Base-by-base conservation (phyloP, 1,284 basidiomycete species). In the Boletus mariae region DNA sequence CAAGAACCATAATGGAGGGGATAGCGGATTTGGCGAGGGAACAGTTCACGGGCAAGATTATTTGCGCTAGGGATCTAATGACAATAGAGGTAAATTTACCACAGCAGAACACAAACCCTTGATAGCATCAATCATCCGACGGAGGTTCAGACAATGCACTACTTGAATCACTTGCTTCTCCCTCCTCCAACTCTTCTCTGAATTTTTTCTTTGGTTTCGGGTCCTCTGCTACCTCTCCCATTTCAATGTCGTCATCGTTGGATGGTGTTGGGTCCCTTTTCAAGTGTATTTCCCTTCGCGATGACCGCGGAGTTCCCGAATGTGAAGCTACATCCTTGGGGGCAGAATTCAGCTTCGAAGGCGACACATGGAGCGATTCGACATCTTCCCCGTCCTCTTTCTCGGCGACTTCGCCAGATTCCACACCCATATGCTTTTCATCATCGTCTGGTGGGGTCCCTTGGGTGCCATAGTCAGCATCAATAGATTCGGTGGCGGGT, bases 211-310 rank as follows among this genome's bases (percentile, higher is more conserved):
- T 80, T 50, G 59, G 65, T 59, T 79, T 80, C 4, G 79, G 80
- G 50, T 82, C 80, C 65, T 90, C 88, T 55, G 85, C 83, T 4
- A 91, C 79, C 65, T 91, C 88, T n/a, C 88, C 88, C 88, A 91
- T 90, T 68, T 91, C 88, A 54, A 91, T 89, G 58, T 91, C 87
- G 57, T 87, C 80, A 60, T 63, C 74, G 61, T 52, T 57, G 52
- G 62, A 67, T 38, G 55, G 58, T 2, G 61, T 54, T 13, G 61
- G 57, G 23, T 60, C 59, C n/a, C 35, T 66, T 53, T 56, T 63
- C 0, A 59, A 59, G 31, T 34, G 58, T 8, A 29, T 29, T 15
- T 57, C 68, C 40, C 58, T 65, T 41, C 63, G 67, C 15, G 68
- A 64, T 5, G 68, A 69, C 34, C 68, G 63, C 23, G 69, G 60